Conservation (phyloP, 495 filamentous ascomycete species). For the Schizothecium vesticola region DNA sequence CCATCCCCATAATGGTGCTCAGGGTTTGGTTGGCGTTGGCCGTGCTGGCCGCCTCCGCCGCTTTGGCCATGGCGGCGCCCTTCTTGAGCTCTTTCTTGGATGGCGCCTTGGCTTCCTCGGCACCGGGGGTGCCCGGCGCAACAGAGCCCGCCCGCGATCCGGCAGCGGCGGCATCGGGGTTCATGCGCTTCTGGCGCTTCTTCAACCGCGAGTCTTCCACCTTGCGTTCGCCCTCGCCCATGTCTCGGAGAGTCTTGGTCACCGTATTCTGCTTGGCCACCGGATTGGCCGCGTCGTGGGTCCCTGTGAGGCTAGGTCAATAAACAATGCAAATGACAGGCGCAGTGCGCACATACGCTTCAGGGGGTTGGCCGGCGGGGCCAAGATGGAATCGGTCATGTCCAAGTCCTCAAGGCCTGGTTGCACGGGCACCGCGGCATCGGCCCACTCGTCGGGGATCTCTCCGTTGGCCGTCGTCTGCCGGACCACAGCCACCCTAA, state of each 20-base stretch:
- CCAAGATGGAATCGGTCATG: slow-evolving; percentile 47
- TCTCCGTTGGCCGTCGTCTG: slow-evolving; percentile 15
- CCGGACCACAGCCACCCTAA: slow-evolving; percentile 5
- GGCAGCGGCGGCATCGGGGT: slow-evolving; percentile 32
- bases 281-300: slow-evolving; percentile 18
- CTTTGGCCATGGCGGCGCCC: slow-evolving; percentile 47
- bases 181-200: slow-evolving; percentile 45
- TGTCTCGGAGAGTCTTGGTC: slow-evolving; percentile 31
- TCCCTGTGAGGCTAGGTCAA: slow-evolving; percentile 15
- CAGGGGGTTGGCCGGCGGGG: slow-evolving; percentile 47
- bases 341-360: slow-evolving; percentile 49
- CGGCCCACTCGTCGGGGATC: slow-evolving; percentile 16
- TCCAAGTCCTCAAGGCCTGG: background rate
- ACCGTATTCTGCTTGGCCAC: slow-evolving; percentile 24
- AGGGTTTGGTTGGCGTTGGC: slow-evolving; percentile 52
- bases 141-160: slow-evolving; percentile 41
- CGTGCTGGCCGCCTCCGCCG: slow-evolving; percentile 49
- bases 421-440: slow-evolving; percentile 15
- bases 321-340: slow-evolving; percentile 7
- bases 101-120: slow-evolving; percentile 43
- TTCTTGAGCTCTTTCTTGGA: slow-evolving; percentile 59
- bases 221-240: slow-evolving; percentile 38
- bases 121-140: slow-evolving; percentile 46
- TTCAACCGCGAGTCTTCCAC: slow-evolving; percentile 44
- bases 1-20: slow-evolving; percentile 46